Evolutionary conservation across 2,329 filamentous ascomycete species (phyloP).

Genomic region (Diaporthe batatas): DNA sequence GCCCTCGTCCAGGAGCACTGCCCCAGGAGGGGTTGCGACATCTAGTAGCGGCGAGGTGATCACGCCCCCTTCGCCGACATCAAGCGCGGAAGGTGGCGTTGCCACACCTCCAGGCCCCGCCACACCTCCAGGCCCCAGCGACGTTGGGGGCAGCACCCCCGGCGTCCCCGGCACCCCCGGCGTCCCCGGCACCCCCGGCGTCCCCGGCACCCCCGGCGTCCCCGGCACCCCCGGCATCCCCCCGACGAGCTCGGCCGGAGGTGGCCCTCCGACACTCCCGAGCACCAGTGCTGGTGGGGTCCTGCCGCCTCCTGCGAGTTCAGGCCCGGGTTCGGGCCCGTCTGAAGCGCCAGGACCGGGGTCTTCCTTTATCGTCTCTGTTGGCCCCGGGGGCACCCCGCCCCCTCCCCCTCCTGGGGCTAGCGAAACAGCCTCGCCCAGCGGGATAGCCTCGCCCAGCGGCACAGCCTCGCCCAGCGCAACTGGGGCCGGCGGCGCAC

Average conservation of each 20-base stretch:
- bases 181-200: neutral
- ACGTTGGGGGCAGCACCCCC: neutral
- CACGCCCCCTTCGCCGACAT: slow-evolving; percentile 3
- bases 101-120: neutral
- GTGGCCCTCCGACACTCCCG: neutral
- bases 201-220: neutral
- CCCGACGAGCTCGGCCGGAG: neutral
- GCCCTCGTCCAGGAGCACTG: neutral
- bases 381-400: neutral
- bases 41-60: neutral
- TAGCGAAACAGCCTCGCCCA: slow-evolving; percentile 3
- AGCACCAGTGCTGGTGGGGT: slow-evolving; percentile 2
- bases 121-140: neutral
- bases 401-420: neutral
- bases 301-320: neutral
- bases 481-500: neutral
- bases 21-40: neutral
- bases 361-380: too few species aligned
- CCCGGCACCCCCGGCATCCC: neutral
- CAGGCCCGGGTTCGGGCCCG: neutral
- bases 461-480: slow-evolving; percentile 2
- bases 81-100: neutral
- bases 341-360: neutral
- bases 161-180: neutral
- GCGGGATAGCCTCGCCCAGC: slow-evolving; percentile 1